These are phyloP conservation scores for Pseudogymnoascus sp. DNA, from an alignment of 2,329 filamentous ascomycete species.

Conservation along the genomic window DNA sequence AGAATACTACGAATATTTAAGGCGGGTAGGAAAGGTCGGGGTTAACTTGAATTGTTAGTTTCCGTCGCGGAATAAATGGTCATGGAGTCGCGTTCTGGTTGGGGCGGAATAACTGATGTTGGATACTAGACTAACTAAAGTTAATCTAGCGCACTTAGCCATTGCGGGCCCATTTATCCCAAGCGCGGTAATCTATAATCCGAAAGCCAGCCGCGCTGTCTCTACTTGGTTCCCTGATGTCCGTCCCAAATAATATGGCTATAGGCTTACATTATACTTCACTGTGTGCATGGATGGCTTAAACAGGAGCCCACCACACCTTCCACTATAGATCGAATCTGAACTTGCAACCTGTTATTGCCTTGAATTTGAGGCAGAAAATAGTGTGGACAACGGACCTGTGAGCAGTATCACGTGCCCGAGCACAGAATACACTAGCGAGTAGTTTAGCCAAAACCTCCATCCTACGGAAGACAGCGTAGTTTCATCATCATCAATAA, in stretches of 20 bases:
- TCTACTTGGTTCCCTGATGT: neutral
- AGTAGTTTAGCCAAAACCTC: no score
- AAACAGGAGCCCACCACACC: no score
- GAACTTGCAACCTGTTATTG: neutral
- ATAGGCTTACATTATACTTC: no score
- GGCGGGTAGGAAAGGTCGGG: neutral
- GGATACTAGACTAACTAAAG: neutral
- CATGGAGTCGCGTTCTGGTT: neutral
- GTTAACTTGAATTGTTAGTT: neutral
- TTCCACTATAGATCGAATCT: no score
- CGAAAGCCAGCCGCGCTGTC: neutral
- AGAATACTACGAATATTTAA: constrained; percentile 9
- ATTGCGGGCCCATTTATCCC: neutral
- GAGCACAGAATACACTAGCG: no score
- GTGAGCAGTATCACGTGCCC: no score
- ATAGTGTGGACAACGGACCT: no score
- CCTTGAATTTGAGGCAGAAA: neutral
- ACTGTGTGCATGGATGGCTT: no score
- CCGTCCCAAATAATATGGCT: no score
- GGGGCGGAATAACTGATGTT: neutral
- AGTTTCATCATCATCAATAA: no score
- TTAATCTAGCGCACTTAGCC: neutral
- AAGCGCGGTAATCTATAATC: neutral
- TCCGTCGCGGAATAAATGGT: neutral
- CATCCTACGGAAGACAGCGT: no score